phyloP scores from a whole-genome alignment of 23 red algal genomes.

The Pyropia yezoensis region DNA sequence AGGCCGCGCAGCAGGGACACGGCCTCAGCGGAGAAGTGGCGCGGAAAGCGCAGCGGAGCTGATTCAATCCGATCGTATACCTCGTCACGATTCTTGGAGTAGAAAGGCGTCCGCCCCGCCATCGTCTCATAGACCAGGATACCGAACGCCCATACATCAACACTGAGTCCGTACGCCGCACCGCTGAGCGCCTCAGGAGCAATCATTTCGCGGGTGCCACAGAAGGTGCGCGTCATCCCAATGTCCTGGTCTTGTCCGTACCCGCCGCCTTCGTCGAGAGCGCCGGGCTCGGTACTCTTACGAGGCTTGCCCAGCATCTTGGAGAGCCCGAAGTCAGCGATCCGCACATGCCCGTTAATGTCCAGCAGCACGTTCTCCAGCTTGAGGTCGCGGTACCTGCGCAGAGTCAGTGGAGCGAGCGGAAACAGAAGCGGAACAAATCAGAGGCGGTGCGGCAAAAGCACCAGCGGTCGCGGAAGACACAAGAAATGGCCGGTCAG shows the following conservation, averaged over 20 bases:
- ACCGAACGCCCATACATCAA: constrained; percentile 80
- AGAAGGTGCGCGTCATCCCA: constrained; percentile 63
- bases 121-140: constrained; percentile 77
- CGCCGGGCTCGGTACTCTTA: neutral
- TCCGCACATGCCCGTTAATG: constrained; percentile 42
- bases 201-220: constrained; percentile 72
- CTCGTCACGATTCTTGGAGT: constrained; percentile 44
- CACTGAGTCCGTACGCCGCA: constrained; percentile 52
- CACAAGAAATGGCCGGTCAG: no score
- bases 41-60: constrained; percentile 57
- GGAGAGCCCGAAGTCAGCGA: constrained; percentile 72
- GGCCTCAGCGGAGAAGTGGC: constrained; percentile 28
- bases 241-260: neutral
- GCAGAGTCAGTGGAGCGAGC: neutral
- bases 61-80: constrained; percentile 78
- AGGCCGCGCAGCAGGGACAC: constrained; percentile 33
- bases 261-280: neutral
- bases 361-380: constrained; percentile 77
- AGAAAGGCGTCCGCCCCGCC: constrained; percentile 63
- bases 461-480: no score
- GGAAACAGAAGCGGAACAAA: no score
- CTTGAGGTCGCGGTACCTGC: constrained; percentile 58
- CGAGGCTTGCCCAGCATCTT: constrained; percentile 34
- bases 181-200: constrained; percentile 76
- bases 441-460: no score